Evolutionary conservation across 176 grass and related monocot genomes (phyloP), one percentile per base, ranked within the genome.

Genomic region (Secale cereale): DNA sequence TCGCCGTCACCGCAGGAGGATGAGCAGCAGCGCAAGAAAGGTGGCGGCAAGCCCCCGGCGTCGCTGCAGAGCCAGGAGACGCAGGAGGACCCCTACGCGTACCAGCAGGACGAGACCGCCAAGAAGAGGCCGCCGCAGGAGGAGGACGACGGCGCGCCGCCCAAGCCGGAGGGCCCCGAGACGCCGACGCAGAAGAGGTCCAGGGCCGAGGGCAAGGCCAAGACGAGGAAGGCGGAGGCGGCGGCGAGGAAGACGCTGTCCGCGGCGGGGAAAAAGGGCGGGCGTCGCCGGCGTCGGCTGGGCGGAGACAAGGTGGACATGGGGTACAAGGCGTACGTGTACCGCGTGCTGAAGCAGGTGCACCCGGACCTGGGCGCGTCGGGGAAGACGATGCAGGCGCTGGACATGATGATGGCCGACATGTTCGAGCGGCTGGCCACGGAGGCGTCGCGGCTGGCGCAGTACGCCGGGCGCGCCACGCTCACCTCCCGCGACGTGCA

Each of bases 261-360:
- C 14, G 46, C 48, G 1, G 15, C 48, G 46, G 48, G 48, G 0
- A 52, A 52, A 20, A 20, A 3, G 3, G 52, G 52, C 52, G 46
- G 46, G 1, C 52, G 52, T 0, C 80, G 65, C 0, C 41, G 36
- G 0, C 69, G 25, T 15, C 77, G 79, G 0, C 15, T 52, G 4
- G 32, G 10, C 1, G 59, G 85, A 23, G 3, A 79, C 8, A 43
- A 11, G 1, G 87, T 80, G 0, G 86, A 86, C 23, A 65, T 36
- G 17, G 84, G 93, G 52, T 95, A 91, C 92, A 98, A 90, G 92
- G 78, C 77, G 41, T 98, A 93, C 73, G 87, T 98, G 87, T 98
- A 89, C 85, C 82, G 85, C 7, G 93, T 98, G 87, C 80, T 98
- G 85, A 98, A 93, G 91, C 95, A 98, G 85, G 93, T 98, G 83